Conservation (phyloP, 2,329 filamentous ascomycete genomes). For the Thielaviopsis musarum region DNA sequence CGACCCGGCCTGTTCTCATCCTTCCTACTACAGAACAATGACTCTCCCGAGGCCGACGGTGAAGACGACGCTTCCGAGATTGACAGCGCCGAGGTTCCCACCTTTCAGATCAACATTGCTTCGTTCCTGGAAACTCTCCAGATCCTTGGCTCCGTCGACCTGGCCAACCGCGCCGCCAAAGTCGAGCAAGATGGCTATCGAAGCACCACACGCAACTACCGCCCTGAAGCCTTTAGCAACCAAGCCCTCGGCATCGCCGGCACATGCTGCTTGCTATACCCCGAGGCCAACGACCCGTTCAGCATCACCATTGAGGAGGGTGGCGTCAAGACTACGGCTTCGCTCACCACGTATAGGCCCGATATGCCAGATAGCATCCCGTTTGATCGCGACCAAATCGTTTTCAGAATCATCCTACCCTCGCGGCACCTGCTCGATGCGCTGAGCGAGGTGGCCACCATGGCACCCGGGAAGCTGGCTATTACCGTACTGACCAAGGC, state of each 20-base stretch:
- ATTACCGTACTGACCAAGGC: constrained; percentile 46
- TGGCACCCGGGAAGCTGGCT: constrained; percentile 56
- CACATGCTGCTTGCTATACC: constrained; percentile 70
- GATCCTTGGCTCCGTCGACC: constrained; percentile 78
- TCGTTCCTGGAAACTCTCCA: constrained; percentile 87
- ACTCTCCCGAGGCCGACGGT: constrained; percentile 18
- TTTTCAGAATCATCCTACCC: constrained; percentile 91
- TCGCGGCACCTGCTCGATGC: constrained; percentile 56
- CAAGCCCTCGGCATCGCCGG: constrained; percentile 70
- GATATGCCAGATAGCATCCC: constrained; percentile 67
- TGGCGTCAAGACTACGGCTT: constrained; percentile 75
- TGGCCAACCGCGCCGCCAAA: constrained; percentile 39
- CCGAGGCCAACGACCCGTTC: constrained; percentile 57
- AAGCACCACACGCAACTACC: constrained; percentile 44
- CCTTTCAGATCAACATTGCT: constrained; percentile 74
- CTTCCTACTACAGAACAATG: constrained; percentile 48
- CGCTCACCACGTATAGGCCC: constrained; percentile 74
- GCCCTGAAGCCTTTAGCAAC: constrained; percentile 63
- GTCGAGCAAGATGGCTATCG: constrained; percentile 43
- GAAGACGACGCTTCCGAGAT: constrained; percentile 21
- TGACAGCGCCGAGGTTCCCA: constrained; percentile 31
- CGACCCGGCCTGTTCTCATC: constrained; percentile 79
- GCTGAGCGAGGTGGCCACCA: constrained; percentile 49
- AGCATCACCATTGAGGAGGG: constrained; percentile 75
- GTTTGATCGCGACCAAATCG: constrained; percentile 61